phyloP scores from a whole-genome alignment of 306 rosid species.

The Quillaja saponaria region DNA sequence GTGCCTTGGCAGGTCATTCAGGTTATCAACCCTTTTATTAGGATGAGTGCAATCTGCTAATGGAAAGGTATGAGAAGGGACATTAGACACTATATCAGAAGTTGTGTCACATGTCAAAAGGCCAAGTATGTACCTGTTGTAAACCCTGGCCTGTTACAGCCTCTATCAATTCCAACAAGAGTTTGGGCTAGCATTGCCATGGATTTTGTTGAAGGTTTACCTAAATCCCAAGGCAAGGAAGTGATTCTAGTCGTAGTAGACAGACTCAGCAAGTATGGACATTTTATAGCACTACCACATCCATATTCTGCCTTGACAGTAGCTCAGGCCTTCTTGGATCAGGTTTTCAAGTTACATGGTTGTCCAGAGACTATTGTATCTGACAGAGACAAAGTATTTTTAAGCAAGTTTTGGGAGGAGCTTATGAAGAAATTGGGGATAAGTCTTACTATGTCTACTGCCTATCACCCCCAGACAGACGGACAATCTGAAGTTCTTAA shows the following conservation, averaged over 20 bases:
- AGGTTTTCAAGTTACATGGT: neutral
- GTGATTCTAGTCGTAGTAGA: neutral
- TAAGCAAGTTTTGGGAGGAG: neutral
- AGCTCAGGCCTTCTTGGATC: neutral
- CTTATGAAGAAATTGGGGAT: neutral
- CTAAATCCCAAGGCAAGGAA: neutral
- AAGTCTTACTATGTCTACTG: neutral
- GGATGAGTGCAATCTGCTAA: neutral
- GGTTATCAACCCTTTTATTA: neutral
- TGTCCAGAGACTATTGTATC: neutral
- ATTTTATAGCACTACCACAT: neutral
- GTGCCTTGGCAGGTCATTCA: neutral
- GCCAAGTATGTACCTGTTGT: neutral
- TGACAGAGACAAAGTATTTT: neutral
- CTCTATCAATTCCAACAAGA: neutral
- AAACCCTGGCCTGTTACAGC: neutral
- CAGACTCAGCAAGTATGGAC: neutral
- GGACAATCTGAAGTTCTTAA: neutral
- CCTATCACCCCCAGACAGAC: neutral
- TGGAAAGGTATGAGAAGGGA: neutral
- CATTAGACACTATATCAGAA: neutral
- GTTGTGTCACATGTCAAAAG: neutral
- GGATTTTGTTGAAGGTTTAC: neutral
- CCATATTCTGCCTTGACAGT: neutral
- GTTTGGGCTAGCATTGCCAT: neutral